Conservation (phyloP, 495 filamentous ascomycete genomes). For the Oidiodendron maius region DNA sequence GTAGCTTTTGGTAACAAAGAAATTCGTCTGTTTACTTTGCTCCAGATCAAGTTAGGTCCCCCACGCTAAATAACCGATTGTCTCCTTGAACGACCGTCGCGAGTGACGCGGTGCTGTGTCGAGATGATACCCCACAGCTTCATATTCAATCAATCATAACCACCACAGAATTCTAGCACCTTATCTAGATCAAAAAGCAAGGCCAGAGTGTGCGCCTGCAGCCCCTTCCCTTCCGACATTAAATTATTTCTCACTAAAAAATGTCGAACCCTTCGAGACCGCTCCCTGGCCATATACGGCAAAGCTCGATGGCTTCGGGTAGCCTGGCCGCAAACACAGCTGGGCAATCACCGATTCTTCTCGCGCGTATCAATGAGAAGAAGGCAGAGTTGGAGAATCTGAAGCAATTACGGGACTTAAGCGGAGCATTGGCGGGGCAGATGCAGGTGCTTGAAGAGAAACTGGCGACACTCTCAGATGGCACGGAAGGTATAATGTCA, state of each 20-base stretch:
- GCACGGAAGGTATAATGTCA: slow-evolving; percentile 69
- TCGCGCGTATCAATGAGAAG: slow-evolving; percentile 87
- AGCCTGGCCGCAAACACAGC: slow-evolving; percentile 33
- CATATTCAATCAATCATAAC: too few species aligned
- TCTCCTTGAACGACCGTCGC: too few species aligned
- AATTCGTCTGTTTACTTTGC: background rate
- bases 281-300: slow-evolving; percentile 58
- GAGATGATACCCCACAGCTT: too few species aligned
- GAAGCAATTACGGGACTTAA: slow-evolving; percentile 80
- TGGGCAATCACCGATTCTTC: slow-evolving; percentile 74
- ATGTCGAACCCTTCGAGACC: slow-evolving; percentile 57
- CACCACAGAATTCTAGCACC: too few species aligned
- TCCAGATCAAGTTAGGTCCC: background rate
- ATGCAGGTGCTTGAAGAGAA: slow-evolving; percentile 91
- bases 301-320: slow-evolving; percentile 43
- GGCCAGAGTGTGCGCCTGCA: slow-evolving; percentile 4
- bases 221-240: too few species aligned
- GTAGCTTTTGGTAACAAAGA: background rate
- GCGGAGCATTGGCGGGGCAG: slow-evolving; percentile 76
- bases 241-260: background rate
- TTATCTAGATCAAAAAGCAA: too few species aligned
- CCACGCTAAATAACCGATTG: too few species aligned
- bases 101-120: too few species aligned
- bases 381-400: slow-evolving; percentile 88
- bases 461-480: slow-evolving; percentile 78